Base-by-base conservation (phyloP, 2,329 filamentous ascomycete species). In the Hypoxylon sp. region DNA sequence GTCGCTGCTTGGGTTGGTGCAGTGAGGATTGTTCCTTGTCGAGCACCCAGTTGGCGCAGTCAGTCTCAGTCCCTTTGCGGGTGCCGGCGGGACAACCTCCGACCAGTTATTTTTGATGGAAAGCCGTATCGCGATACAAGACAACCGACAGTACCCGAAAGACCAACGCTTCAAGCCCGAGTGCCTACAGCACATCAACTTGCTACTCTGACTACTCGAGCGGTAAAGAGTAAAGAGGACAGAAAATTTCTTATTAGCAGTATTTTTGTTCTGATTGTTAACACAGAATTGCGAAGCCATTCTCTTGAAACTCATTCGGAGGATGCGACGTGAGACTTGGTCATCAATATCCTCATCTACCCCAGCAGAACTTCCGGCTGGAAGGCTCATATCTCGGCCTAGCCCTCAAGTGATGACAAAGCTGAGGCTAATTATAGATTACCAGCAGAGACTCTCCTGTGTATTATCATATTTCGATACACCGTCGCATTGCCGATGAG, bases 401-500 rank as follows among this genome's bases (percentile, higher is more conserved):
- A 1, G n/a, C n/a, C 28, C 22, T 52, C 38, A 18, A 5, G 7
- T 45, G 14, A 20, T 30, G 14, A 49, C 45, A 40, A 18, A 38
- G 14, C 8, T 3, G 18, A 14, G 18, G 16, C 54, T 9, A 64
- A 69, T 63, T 58, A 65, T 67, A 67, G 61, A 49, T 54, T 49
- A 18, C 4, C n/a, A 50, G 8, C 36, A 40, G 16, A 33, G 32
- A 38, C 28, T 1, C 16, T 36, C 50, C 48, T 18, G 11, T 59
- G 11, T 54, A 20, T 12, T 60, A 11, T 28, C 26, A 8, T 28
- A 11, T 45, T 51, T 58, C 20, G 24, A 51, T 42, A 30, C 9
- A 36, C 32, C 26, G 58, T 60, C 32, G 33, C 51, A 64, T 56
- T 67, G 59, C 61, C 62, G 64, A 69, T 60, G 48, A 38, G 24